Percentiles rank a stretch among this genome's conserved stretches.
These are phyloP conservation scores for Acer campestre DNA, from an alignment of 345 rosid genomes.

Conservation along the genomic window DNA sequence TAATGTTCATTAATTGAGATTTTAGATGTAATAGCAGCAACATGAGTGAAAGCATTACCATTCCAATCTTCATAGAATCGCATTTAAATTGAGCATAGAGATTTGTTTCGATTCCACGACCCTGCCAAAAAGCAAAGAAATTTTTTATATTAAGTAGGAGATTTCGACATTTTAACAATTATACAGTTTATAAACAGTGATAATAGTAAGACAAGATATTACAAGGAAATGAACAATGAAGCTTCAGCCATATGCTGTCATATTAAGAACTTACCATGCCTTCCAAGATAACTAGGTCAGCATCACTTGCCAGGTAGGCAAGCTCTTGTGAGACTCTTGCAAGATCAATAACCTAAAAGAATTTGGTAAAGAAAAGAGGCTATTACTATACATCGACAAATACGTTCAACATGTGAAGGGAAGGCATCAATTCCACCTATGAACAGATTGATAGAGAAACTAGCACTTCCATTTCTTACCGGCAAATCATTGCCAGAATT, in stretches of 20 bases:
- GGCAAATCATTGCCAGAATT: conserved; percentile 98
- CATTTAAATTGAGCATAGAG: conserved; percentile 96
- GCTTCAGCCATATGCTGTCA: not conserved
- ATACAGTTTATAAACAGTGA: not conserved
- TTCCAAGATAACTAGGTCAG: conserved; percentile 91
- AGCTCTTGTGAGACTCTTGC: conserved; percentile 85
- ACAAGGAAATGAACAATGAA: not conserved
- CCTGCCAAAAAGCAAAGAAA: conserved; percentile 52
- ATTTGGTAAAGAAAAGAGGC: conserved; percentile 5
- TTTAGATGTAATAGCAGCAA: not conserved
- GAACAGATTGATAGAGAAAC: not conserved
- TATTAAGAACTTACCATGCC: conserved; percentile 79
- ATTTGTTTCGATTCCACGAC: conserved; percentile 98
- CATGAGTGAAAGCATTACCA: conserved; percentile 50
- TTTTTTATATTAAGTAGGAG: not conserved
- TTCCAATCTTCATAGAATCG: conserved; percentile 95
- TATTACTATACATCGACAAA: not conserved
- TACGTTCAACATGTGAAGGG: not conserved
- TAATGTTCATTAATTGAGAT: not conserved
- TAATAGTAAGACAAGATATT: not conserved
- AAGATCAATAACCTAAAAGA: conserved; percentile 91
- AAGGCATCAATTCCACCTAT: not conserved
- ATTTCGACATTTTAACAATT: conserved; percentile 4
- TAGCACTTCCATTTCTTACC: conserved; percentile 48
- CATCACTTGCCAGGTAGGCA: conserved; percentile 81